Percentiles rank a stretch among this genome's conserved stretches.
Evolutionary conservation across 2,329 filamentous ascomycete genomes (phyloP).

Genomic region (Trichoderma endophyticum): DNA sequence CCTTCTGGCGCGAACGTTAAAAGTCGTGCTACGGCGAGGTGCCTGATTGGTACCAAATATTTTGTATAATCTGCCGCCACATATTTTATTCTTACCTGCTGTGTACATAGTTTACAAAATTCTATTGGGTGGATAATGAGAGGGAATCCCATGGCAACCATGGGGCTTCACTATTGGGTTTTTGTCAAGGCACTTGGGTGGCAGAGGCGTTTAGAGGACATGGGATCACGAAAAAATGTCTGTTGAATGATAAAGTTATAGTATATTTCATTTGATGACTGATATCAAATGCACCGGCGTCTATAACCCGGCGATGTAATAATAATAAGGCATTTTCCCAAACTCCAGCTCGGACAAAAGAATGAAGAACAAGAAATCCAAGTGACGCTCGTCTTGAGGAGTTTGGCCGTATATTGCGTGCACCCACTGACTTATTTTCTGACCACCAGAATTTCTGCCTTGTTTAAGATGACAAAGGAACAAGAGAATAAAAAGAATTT

Average conservation of each 20-base stretch:
- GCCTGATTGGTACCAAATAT: neutral
- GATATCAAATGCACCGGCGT: conserved; percentile 8
- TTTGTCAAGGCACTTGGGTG: neutral
- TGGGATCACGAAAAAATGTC: conserved; percentile 5
- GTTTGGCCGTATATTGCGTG: neutral
- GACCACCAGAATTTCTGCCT: neutral
- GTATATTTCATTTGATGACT: conserved; percentile 15
- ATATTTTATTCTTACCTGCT: neutral
- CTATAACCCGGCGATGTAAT: conserved; percentile 12
- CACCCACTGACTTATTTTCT: neutral
- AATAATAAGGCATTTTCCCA: conserved; percentile 13
- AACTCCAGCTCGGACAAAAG: conserved; percentile 3
- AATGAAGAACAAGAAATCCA: neutral
- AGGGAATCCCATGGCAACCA: neutral
- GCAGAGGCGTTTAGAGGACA: conserved; percentile 7
- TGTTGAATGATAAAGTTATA: conserved; percentile 10
- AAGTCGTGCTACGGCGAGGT: neutral
- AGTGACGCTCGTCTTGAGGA: neutral
- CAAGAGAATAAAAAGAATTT: neutral
- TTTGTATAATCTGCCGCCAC: conserved; percentile 3
- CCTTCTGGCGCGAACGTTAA: neutral
- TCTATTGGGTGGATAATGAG: neutral
- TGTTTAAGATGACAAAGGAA: neutral
- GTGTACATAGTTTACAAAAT: neutral
- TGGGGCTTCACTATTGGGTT: neutral